Evolutionary conservation across 345 rosid species (phyloP), one percentile per base, ranked within the genome.

Genomic region (Gossypium stocksii): DNA sequence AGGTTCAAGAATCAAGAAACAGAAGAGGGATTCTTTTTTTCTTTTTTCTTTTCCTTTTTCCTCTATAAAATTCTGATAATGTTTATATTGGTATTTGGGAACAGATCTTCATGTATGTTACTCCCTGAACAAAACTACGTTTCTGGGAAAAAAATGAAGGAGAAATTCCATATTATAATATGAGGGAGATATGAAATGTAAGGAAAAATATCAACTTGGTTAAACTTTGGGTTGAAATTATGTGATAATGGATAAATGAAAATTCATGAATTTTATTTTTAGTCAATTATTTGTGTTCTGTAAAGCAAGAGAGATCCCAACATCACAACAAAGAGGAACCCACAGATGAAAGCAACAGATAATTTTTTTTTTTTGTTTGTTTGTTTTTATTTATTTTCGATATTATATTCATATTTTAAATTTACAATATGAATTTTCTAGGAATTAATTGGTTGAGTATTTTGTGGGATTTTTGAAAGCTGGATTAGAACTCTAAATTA

Each of bases 91-190:
- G 72, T 48, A 23, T 69, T 69, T 51, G 44, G 72, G 38, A 51
- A 25, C 7, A 27, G 20, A 14, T 70, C 14, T 52, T 70, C 60
- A 10, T 52, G 46, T 29, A 52, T 52, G 60, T 27, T 69, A 4
- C 29, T 69, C 73, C 52, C 46, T 70, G 34, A 70, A 70, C 61
- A 70, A 17, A 69, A 49, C 7, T 9, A 49, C 20, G 7, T 64
- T 29, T 52, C 73, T 11, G 46, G 45, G 19, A 29, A 62, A 52
- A 29, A 19, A 34, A 17, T 11, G 60, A 27, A 51, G 2, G 16
- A 45, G 11, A 51, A 51, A 69, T 52, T 69, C 34, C 63, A 25
- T 29, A 65, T 11, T 17, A 59, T 44, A 11, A 74, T 78, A 7
- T 53, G 7, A 1, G 63, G 59, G 34, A 27, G 27, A 51, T 9